Conservation (phyloP, 805 yeast species). For the Metschnikowia santaceciliae region DNA sequence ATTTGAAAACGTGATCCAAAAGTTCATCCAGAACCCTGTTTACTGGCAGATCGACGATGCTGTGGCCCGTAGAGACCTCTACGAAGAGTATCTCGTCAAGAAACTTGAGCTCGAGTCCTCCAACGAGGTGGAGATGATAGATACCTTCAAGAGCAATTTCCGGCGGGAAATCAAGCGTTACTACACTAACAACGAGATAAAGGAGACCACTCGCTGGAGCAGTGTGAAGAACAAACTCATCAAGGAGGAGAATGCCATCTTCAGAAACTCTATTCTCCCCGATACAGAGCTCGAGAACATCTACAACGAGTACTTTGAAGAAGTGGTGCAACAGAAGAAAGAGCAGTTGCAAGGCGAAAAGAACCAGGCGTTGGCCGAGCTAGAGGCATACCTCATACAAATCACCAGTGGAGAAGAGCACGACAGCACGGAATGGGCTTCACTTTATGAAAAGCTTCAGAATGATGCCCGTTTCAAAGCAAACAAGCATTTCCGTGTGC, state of each 20-base stretch:
- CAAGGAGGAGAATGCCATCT: slow-evolving; percentile 61
- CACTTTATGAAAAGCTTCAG: slow-evolving; percentile 30
- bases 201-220: slow-evolving; percentile 61
- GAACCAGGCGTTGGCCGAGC: slow-evolving; percentile 48
- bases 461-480: slow-evolving; percentile 53
- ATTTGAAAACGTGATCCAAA: slow-evolving; percentile 59
- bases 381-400: slow-evolving; percentile 47
- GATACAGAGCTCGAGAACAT: slow-evolving; percentile 54
- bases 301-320: slow-evolving; percentile 47
- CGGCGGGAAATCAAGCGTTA: slow-evolving; percentile 40
- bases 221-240: slow-evolving; percentile 47
- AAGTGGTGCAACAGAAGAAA: slow-evolving; percentile 32
- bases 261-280: slow-evolving; percentile 54
- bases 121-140: slow-evolving; percentile 50
- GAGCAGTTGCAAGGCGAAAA: slow-evolving; percentile 25
- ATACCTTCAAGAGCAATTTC: slow-evolving; percentile 55
- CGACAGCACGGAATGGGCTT: slow-evolving; percentile 35
- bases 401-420: slow-evolving; percentile 27
- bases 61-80: slow-evolving; percentile 51
- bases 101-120: slow-evolving; percentile 46
- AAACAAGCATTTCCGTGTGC: slow-evolving; percentile 48
- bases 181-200: slow-evolving; percentile 33
- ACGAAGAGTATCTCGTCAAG: slow-evolving; percentile 55
- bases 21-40: slow-evolving; percentile 52
- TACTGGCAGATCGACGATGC: slow-evolving; percentile 71